Percentiles rank a stretch among this genome's conserved stretches.
These are phyloP conservation scores for Samsoniella hepiali DNA, from an alignment of 2,329 filamentous ascomycete species.

Conservation along the genomic window DNA sequence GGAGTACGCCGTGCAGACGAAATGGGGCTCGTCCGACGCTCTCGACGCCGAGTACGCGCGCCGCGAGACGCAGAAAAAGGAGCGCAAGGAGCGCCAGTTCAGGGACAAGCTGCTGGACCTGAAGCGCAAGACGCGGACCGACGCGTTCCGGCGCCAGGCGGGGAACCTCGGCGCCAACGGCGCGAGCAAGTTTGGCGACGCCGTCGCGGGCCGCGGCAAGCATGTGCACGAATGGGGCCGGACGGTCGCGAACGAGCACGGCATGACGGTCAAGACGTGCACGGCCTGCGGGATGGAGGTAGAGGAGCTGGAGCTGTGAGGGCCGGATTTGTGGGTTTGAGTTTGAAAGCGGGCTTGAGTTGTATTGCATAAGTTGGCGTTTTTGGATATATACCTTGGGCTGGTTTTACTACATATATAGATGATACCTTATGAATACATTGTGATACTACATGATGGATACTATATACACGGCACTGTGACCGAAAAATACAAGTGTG, in stretches of 20 bases:
- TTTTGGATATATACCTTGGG: constrained; percentile 10
- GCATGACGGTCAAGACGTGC: constrained; percentile 78
- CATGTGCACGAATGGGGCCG: constrained; percentile 89
- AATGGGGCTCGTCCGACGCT: constrained; percentile 86
- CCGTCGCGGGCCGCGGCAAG: constrained; percentile 60
- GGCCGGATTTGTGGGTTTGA: not conserved
- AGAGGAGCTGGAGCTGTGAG: constrained; percentile 67
- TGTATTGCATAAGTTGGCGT: not conserved
- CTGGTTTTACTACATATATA: not conserved
- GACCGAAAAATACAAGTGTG: not conserved
- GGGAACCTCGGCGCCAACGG: constrained; percentile 53
- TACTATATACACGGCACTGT: not conserved
- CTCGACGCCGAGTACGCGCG: constrained; percentile 85
- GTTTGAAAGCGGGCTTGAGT: not conserved
- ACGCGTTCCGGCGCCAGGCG: constrained; percentile 75
- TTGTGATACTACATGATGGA: not conserved
- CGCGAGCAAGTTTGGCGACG: constrained; percentile 70
- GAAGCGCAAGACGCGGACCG: constrained; percentile 89
- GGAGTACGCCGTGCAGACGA: constrained; percentile 82
- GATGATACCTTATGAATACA: not conserved
- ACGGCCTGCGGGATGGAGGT: constrained; percentile 74
- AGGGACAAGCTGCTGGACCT: constrained; percentile 82
- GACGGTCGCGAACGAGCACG: constrained; percentile 65
- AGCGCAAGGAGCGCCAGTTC: constrained; percentile 86
- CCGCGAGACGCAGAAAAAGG: constrained; percentile 75